Percentiles rank a stretch among this genome's conserved stretches.
Conservation (phyloP, 139 green algal genomes). For the Helicosporidium sp. region DNA sequence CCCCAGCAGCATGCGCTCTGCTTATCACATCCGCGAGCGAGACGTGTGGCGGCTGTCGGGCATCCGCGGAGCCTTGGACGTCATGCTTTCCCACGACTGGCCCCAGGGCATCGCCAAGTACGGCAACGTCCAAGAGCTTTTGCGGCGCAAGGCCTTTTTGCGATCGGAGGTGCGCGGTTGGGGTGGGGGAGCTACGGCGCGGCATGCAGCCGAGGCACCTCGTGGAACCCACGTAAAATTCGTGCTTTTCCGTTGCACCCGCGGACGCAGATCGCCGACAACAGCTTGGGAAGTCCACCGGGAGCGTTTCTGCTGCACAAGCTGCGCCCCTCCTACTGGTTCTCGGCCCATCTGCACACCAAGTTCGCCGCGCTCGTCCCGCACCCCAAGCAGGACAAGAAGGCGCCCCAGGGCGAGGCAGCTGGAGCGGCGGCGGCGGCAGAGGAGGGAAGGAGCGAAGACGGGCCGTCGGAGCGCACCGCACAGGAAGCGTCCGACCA, state of each 20-base stretch:
- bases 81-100: conserved; percentile 96
- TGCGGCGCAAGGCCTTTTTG: conserved; percentile 70
- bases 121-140: conserved; percentile 54
- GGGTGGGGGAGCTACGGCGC: no score
- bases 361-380: conserved; percentile 77
- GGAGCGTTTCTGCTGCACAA: conserved; percentile 37
- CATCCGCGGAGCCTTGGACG: conserved; percentile 47
- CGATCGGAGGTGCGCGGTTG: conserved; percentile 55
- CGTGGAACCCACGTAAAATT: no score
- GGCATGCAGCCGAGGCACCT: no score
- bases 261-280: conserved; percentile 32
- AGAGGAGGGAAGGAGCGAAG: not conserved
- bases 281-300: conserved; percentile 47
- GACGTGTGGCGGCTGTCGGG: conserved; percentile 63
- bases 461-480: no score
- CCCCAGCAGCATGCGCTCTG: conserved; percentile 42
- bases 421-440: conserved; percentile 5
- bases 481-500: no score
- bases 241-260: not conserved
- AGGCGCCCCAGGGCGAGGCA: conserved; percentile 2
- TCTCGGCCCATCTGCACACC: conserved; percentile 83
- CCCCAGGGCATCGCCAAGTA: conserved; percentile 58
- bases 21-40: conserved; percentile 80
- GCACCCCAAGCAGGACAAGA: conserved; percentile 21
- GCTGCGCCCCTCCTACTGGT: conserved; percentile 79